A percentile compares a stretch with the other conserved stretches of the same genome.
These are phyloP conservation scores for Mycena leptocephala DNA, from an alignment of 768 basidiomycete genomes.

Conservation along the genomic window DNA sequence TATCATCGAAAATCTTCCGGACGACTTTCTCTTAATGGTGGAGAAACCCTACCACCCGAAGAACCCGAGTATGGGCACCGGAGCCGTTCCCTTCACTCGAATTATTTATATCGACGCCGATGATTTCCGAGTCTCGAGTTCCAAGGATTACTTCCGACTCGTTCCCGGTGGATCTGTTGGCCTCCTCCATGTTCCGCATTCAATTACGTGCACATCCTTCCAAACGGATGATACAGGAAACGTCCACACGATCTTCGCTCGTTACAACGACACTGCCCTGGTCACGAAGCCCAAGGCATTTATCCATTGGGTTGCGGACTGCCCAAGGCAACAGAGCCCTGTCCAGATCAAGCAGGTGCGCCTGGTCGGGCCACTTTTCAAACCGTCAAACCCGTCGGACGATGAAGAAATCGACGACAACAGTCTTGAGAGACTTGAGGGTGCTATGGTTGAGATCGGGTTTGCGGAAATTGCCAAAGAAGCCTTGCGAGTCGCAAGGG, in stretches of 20 bases:
- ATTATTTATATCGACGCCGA: constrained; percentile 92
- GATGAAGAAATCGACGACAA: too few relatives aligned
- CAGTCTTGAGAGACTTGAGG: too few relatives aligned
- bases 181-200: constrained; percentile 91
- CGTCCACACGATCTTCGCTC: constrained; percentile 84
- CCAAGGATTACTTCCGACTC: constrained; percentile 97
- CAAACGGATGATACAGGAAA: constrained; percentile 81
- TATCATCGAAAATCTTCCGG: constrained; percentile 90
- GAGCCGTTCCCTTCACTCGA: constrained; percentile 86
- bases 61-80: constrained; percentile 87
- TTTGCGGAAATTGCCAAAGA: too few relatives aligned
- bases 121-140: constrained; percentile 93
- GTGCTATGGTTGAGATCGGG: too few relatives aligned
- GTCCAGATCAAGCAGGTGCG: constrained; percentile 90
- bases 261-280: constrained; percentile 77
- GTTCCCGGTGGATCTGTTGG: constrained; percentile 98
- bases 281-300: constrained; percentile 90
- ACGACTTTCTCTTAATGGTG: constrained; percentile 87
- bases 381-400: too few relatives aligned
- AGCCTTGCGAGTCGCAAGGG: too few relatives aligned
- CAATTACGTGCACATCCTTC: constrained; percentile 92
- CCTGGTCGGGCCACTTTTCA: too few relatives aligned
- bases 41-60: constrained; percentile 97
- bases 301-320: constrained; percentile 97
- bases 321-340: constrained; percentile 81